Evolutionary conservation across 2,329 filamentous ascomycete species (phyloP).

Genomic region (Colletotrichum tanaceti): DNA sequence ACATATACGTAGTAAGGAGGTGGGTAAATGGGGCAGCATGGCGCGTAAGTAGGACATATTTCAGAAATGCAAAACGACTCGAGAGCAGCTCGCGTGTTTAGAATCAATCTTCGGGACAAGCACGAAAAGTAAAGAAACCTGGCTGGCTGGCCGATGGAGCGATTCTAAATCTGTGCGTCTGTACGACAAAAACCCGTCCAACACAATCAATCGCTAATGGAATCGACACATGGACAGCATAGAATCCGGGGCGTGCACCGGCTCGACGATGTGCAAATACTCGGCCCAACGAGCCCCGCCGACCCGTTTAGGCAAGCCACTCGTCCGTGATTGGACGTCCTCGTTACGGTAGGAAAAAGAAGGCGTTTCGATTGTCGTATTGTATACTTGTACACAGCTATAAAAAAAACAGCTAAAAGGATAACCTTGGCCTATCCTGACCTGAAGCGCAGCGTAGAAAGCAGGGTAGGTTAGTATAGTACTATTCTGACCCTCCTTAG

Average conservation of each 20-base stretch:
- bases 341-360: background rate
- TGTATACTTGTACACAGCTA: no score
- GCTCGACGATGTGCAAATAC: background rate
- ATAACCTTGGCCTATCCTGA: no score
- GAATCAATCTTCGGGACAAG: no score
- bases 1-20: background rate
- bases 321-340: slow-evolving; percentile 3
- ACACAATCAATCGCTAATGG: background rate
- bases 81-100: no score
- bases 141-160: background rate
- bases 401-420: no score
- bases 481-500: no score
- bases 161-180: background rate
- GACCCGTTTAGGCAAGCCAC: slow-evolving; percentile 11
- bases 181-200: no score
- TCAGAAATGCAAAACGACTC: background rate
- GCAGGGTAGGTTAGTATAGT: no score
- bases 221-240: background rate
- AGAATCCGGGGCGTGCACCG: background rate
- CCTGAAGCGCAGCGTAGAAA: no score
- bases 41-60: background rate
- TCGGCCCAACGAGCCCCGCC: slow-evolving; percentile 9
- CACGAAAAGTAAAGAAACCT: background rate
- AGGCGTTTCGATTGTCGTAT: no score
- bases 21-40: background rate